Conservation (phyloP, 2,329 filamentous ascomycete species). For the Fusarium equiseti region DNA sequence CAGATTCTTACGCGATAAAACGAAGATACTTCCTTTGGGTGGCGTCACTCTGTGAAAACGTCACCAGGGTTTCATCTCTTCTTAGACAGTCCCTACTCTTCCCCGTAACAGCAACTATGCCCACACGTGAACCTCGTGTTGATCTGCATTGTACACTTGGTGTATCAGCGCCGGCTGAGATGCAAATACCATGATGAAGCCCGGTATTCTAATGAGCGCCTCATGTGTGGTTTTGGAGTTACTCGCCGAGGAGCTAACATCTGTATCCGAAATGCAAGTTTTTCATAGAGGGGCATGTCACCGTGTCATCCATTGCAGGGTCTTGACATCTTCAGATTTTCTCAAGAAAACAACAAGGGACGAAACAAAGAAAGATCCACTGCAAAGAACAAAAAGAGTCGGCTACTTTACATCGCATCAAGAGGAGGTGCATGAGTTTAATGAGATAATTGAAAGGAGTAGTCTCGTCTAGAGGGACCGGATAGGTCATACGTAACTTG, state of each 20-base stretch:
- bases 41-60: slow-evolving; percentile 55
- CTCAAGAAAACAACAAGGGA: neutral
- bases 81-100: slow-evolving; percentile 10
- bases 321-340: slow-evolving; percentile 6
- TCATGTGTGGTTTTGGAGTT: slow-evolving; percentile 11
- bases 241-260: neutral
- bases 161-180: slow-evolving; percentile 5
- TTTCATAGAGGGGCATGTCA: slow-evolving; percentile 3
- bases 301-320: slow-evolving; percentile 11
- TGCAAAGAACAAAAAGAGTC: slow-evolving; percentile 9
- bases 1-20: slow-evolving; percentile 72
- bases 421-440: slow-evolving; percentile 22
- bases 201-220: neutral
- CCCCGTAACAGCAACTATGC: slow-evolving; percentile 33
- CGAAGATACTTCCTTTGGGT: slow-evolving; percentile 71
- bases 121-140: slow-evolving; percentile 20
- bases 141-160: slow-evolving; percentile 43
- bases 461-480: slow-evolving; percentile 12
- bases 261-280: slow-evolving; percentile 28
- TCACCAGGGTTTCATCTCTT: slow-evolving; percentile 2
- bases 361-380: slow-evolving; percentile 2
- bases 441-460: slow-evolving; percentile 12
- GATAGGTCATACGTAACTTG: slow-evolving; percentile 8
- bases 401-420: slow-evolving; percentile 4
- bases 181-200: slow-evolving; percentile 5